phyloP scores from a whole-genome alignment of 192 early-diverging fungal genomes.

The Chytriomyces sp. region DNA sequence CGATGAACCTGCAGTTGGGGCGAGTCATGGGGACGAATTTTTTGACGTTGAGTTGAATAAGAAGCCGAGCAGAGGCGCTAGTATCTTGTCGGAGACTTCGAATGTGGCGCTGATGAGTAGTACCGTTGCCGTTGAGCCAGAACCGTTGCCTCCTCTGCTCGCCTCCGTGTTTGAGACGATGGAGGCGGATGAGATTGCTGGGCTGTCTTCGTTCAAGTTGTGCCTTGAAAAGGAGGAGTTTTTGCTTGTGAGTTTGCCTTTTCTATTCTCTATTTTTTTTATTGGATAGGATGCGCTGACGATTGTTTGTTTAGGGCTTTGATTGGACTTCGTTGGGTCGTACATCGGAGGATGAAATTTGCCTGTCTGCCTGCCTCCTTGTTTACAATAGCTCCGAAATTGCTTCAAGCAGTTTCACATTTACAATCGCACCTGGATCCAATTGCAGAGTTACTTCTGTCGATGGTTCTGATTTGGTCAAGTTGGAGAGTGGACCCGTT shows the following conservation, averaged over 20 bases:
- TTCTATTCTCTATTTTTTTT: background rate
- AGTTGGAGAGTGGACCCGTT: constrained; percentile 1
- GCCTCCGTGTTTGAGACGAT: constrained; percentile 10
- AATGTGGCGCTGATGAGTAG: constrained; percentile 1
- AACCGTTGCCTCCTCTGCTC: background rate
- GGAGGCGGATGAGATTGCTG: constrained; percentile 13
- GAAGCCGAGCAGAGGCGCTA: background rate
- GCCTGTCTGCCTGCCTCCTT: background rate
- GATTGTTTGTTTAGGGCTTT: constrained; percentile 13
- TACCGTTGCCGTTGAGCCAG: background rate
- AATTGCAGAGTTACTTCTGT: background rate
- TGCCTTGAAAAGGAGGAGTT: constrained; percentile 31
- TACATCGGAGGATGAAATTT: background rate
- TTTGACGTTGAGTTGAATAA: background rate
- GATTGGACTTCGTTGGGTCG: constrained; percentile 23
- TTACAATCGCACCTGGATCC: background rate
- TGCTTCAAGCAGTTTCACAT: background rate
- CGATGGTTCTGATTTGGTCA: constrained; percentile 6
- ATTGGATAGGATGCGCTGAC: background rate
- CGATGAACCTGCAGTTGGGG: constrained; percentile 11
- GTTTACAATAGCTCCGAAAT: constrained; percentile 12
- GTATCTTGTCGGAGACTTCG: constrained; percentile 17
- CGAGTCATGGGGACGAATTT: background rate
- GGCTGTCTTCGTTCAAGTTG: constrained; percentile 7
- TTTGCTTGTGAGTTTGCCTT: constrained; percentile 7